Conservation (phyloP, 352 stramenopile species). For the Globisporangium apiculatum region DNA sequence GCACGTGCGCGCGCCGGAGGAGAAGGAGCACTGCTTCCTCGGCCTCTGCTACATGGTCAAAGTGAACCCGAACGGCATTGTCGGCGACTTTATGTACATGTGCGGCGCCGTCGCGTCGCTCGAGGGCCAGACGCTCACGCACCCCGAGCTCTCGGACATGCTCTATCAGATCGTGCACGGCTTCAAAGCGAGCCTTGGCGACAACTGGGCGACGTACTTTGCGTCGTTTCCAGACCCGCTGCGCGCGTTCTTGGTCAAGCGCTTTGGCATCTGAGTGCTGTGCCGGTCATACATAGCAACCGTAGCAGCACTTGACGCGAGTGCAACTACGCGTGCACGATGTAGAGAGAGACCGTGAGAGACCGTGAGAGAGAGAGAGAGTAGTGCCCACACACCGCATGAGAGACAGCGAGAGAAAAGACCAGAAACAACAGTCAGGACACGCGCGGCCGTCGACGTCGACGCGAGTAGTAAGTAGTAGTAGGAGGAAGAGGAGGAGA, state of each 20-base stretch:
- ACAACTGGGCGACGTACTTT: constrained; percentile 85
- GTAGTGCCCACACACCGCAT: no score
- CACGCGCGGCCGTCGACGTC: no score
- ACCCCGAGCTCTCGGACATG: constrained; percentile 78
- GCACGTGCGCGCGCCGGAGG: constrained; percentile 72
- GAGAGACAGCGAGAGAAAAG: no score
- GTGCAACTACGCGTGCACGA: no score
- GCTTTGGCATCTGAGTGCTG: constrained; percentile 68
- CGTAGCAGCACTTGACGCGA: no score
- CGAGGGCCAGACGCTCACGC: constrained; percentile 70
- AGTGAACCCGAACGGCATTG: constrained; percentile 83
- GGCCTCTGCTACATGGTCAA: constrained; percentile 90
- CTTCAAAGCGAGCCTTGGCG: constrained; percentile 83
- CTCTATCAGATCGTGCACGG: constrained; percentile 84
- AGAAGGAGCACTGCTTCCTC: constrained; percentile 89
- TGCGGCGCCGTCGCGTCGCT: constrained; percentile 84
- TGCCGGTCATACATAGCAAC: no score
- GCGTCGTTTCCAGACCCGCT: constrained; percentile 75
- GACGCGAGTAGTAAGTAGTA: no score
- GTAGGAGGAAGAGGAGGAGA: no score
- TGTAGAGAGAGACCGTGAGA: no score
- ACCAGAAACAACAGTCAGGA: no score
- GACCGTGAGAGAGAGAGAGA: no score
- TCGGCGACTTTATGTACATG: constrained; percentile 89
- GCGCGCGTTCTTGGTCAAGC: constrained; percentile 69